Base-by-base conservation (phyloP, 768 basidiomycete genomes). In the Hygrophorus russula region DNA sequence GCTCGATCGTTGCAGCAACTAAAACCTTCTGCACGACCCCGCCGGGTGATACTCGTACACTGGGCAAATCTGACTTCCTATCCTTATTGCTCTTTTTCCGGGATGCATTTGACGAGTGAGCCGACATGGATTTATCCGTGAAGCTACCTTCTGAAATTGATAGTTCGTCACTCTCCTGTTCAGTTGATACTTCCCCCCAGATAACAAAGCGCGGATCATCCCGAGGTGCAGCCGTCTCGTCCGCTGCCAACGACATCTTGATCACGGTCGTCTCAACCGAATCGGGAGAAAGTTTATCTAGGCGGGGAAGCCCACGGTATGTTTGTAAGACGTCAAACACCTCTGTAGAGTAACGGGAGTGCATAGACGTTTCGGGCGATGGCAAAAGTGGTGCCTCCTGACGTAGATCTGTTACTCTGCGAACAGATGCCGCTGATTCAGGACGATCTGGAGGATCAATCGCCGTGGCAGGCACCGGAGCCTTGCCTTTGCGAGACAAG, bases 191-290 rank as follows among this genome's bases (percentile, higher is more conserved):
- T 51, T 80, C 76, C 19, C 87, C 90, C 91, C 91, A 96, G 6
- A 94, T 79, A 30, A 91, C 87, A 55, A 93, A 93, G 0, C 90
- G 75, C 12, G 91, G 89, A 51, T 96, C 91, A 49, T 92, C 83
- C 11, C 80, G 74, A 5, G 88, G 88, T 1, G 81, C 74, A 11
- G 80, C 78, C 20, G 71, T 75, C 44, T 82, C 76, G 29, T 84
- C 80, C 0, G 74, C 58, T 18, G 74, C 70, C 11, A 86, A 58
- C 1, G 81, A 82, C 55, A 90, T 66, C 56, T 76, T 80, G 59
- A 86, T 80, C 20, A 86, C 82, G 2, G 79, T 77, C 27, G 78
- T 77, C 35, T 73, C 74, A 8, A 68, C 67, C 5, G 69, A 63
- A 34, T 74, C 76, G 0, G 71, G 62, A 5, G 73, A 69, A 18